These are phyloP conservation scores for Psilocybe cyanescens DNA, from an alignment of 768 basidiomycete species.

Conservation along the genomic window DNA sequence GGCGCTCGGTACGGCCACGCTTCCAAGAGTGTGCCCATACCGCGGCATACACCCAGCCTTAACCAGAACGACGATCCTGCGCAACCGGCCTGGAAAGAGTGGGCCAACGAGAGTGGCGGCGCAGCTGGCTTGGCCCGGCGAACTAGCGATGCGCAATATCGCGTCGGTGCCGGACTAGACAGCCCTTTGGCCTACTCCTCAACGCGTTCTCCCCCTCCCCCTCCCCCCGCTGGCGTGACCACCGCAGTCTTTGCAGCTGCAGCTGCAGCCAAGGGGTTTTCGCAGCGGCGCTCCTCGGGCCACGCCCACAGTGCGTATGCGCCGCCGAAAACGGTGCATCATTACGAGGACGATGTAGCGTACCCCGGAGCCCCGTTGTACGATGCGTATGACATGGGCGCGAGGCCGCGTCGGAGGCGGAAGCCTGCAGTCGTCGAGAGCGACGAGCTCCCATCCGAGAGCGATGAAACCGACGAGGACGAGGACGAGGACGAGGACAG, in stretches of 20 bases:
- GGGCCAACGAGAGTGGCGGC: slow-evolving; percentile 12
- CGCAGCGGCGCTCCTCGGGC: background rate
- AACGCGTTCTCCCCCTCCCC: background rate
- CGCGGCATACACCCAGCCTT: slow-evolving; percentile 12
- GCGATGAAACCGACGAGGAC: background rate
- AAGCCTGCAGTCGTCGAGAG: background rate
- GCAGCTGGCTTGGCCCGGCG: background rate
- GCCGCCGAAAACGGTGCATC: background rate
- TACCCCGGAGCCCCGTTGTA: background rate
- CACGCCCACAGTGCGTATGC: background rate
- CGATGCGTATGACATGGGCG: background rate
- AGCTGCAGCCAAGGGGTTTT: too few relatives aligned
- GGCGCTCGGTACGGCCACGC: background rate
- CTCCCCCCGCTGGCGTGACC: background rate
- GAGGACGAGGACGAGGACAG: slow-evolving; percentile 4
- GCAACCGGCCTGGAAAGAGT: slow-evolving; percentile 18
- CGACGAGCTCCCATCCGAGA: background rate
- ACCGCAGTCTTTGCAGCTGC: background rate
- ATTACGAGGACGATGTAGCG: background rate
- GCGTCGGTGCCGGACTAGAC: background rate
- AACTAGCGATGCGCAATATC: slow-evolving; percentile 11
- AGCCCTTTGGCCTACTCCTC: background rate
- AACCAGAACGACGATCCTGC: background rate
- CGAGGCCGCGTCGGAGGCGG: background rate
- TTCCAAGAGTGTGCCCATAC: slow-evolving; percentile 14